A percentile compares a stretch with the other conserved stretches of the same genome.
Evolutionary conservation across 805 yeast genomes (phyloP).

Genomic region (Teunomyces panamensis): DNA sequence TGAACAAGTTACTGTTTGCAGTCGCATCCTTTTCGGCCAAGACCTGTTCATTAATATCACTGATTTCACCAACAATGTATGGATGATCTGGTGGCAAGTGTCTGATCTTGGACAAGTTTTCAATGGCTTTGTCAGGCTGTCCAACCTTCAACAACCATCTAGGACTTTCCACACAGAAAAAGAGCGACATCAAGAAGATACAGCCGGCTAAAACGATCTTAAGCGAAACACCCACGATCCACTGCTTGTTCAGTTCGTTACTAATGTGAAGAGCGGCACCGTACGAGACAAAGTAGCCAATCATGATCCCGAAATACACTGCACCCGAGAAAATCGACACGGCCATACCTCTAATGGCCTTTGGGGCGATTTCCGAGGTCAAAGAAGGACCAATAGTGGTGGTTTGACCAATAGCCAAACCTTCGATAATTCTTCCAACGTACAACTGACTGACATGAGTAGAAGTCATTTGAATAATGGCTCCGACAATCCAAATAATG

Average conservation of each 20-base stretch:
- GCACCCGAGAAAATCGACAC: constrained; percentile 23
- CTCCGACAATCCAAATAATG: constrained; percentile 18
- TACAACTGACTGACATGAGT: constrained; percentile 18
- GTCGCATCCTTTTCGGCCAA: constrained; percentile 19
- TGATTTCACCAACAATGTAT: constrained; percentile 19
- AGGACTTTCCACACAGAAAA: constrained; percentile 21
- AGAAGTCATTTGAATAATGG: constrained; percentile 16
- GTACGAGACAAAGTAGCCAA: constrained; percentile 34
- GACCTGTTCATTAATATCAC: constrained; percentile 20
- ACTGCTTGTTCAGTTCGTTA: constrained; percentile 13
- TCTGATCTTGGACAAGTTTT: constrained; percentile 17
- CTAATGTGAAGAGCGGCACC: constrained; percentile 42
- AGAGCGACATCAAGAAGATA: constrained; percentile 17
- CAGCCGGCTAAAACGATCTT: constrained; percentile 19
- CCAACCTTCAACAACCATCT: constrained; percentile 20
- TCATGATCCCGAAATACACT: constrained; percentile 21
- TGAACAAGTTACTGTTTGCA: constrained; percentile 10
- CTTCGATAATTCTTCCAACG: constrained; percentile 23
- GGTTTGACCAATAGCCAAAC: constrained; percentile 24
- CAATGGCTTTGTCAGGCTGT: constrained; percentile 17
- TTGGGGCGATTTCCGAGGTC: constrained; percentile 21
- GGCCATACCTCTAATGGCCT: constrained; percentile 20
- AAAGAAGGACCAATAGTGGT: constrained; percentile 23
- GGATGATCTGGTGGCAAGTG: constrained; percentile 22
- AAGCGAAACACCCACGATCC: constrained; percentile 20